Base-by-base conservation (phyloP, 805 yeast genomes). In the Jamesozyma lodderae region DNA sequence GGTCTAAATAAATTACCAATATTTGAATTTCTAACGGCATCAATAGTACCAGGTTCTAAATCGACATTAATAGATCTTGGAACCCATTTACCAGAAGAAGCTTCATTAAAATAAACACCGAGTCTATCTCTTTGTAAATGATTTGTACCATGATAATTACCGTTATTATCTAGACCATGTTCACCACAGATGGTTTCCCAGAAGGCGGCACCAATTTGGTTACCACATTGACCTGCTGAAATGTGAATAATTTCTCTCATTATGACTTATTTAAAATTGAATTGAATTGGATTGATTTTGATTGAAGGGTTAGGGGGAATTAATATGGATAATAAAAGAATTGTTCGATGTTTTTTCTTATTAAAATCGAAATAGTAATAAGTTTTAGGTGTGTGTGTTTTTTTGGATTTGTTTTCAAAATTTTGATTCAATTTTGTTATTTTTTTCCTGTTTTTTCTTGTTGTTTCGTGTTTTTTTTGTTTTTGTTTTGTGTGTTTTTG, bases 141-240 rank as follows among this genome's bases (percentile, higher is more conserved):
- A 35, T 67, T 66, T 9, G 62, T 59, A 21, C 80, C 85, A 43
- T 77, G 81, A 60, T 78, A 81, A 61, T 71, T 76, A 49, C 94
- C 94, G 48, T 78, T 70, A 49, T 69, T 67, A 56, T 81, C 90
- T 52, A 83, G 70, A 35, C 90, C 92, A 54, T 83, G 94, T 61
- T 83, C 94, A 43, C 83, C 84, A 68, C 92, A 83, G 53, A 83
- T 83, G 33, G 90, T 83, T 67, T 84, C 88, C 94, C 94, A 84
- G 59, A 84, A 84, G 43, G 94, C 94, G 48, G 94, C 88, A 69
- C 94, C 94, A 52, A 88, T 86, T 70, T 88, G 97, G 76, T 88
- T 88, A 78, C 96, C 96, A 77, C 96, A 87, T 72, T 88, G 97
- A 66, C 97, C 97, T 41, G 95, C 81, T 42, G 96, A 88, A 65